Conservation (phyloP, 108 stramenopile genomes). For the Fistulifera pelliculosa region DNA sequence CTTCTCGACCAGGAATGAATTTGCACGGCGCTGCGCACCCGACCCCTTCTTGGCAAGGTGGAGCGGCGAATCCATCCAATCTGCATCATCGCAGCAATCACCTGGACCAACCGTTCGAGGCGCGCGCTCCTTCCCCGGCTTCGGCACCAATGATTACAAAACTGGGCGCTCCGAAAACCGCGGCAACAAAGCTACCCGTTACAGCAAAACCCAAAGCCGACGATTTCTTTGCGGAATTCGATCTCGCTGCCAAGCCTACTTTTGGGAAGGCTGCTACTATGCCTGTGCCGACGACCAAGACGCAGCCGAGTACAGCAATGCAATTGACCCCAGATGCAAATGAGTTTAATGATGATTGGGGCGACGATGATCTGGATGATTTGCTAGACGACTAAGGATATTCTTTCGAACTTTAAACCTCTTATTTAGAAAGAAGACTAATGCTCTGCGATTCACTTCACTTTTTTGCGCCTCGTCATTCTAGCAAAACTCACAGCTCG, state of each 20-base stretch:
- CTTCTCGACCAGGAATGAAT: too few species aligned
- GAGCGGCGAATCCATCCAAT: not conserved
- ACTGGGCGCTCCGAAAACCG: constrained; percentile 21
- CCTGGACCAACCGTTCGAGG: not conserved
- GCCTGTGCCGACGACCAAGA: not conserved
- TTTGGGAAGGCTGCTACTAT: constrained; percentile 10
- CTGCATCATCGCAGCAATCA: not conserved
- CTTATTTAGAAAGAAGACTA: too few species aligned
- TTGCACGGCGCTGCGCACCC: too few species aligned
- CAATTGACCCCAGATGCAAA: not conserved
- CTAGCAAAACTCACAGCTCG: not conserved
- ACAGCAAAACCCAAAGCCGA: constrained; percentile 13
- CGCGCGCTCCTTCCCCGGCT: constrained; percentile 13
- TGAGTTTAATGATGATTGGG: constrained; percentile 30
- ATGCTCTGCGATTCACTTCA: too few species aligned
- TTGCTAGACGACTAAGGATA: constrained; percentile 31
- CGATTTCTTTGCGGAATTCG: constrained; percentile 56
- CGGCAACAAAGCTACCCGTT: constrained; percentile 13
- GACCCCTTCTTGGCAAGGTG: too few species aligned
- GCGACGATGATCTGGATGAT: constrained; percentile 53
- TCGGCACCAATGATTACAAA: constrained; percentile 1
- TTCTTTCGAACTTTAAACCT: too few species aligned
- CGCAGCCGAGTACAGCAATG: not conserved
- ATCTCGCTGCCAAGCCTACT: constrained; percentile 31
- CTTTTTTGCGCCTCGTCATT: not conserved